These are phyloP conservation scores for Nidula microcarpa DNA, from an alignment of 768 basidiomycete species.

Conservation along the genomic window DNA sequence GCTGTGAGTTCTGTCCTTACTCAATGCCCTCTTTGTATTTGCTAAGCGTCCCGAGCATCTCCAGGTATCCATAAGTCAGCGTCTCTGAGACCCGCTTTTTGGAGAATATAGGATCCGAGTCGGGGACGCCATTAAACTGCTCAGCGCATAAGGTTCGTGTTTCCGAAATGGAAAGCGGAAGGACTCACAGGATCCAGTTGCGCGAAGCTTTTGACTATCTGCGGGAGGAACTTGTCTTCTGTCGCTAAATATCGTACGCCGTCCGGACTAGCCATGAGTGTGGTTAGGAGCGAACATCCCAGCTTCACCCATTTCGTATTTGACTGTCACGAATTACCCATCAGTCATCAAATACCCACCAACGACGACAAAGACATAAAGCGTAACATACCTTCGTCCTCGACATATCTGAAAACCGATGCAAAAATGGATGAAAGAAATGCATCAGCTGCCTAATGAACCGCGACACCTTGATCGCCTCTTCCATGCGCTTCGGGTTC, in stretches of 20 bases:
- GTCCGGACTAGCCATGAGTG: slow-evolving; percentile 78
- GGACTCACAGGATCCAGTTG: slow-evolving; percentile 85
- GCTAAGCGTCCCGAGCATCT: slow-evolving; percentile 91
- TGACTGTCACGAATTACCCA: slow-evolving; percentile 35
- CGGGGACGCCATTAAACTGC: slow-evolving; percentile 70
- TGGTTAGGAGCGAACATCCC: slow-evolving; percentile 79
- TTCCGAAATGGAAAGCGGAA: background rate
- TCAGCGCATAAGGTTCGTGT: background rate
- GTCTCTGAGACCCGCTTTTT: slow-evolving; percentile 79
- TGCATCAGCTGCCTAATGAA: slow-evolving; percentile 89
- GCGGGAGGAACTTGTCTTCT: slow-evolving; percentile 83
- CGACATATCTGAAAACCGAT: slow-evolving; percentile 82
- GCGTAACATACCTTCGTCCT: slow-evolving; percentile 50
- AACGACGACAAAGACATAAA: background rate
- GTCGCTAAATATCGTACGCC: slow-evolving; percentile 75
- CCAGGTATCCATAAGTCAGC: slow-evolving; percentile 88
- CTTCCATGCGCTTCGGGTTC: slow-evolving; percentile 90
- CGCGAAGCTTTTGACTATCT: slow-evolving; percentile 83
- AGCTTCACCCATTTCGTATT: slow-evolving; percentile 85
- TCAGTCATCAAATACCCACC: too few species aligned
- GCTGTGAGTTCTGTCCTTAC: slow-evolving; percentile 42
- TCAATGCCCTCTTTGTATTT: slow-evolving; percentile 86
- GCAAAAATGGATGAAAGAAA: slow-evolving; percentile 90
- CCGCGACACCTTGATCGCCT: slow-evolving; percentile 86
- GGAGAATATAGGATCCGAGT: slow-evolving; percentile 81